Base-by-base conservation (phyloP, 2,329 filamentous ascomycete genomes). In the Elsinoe ampelina region DNA sequence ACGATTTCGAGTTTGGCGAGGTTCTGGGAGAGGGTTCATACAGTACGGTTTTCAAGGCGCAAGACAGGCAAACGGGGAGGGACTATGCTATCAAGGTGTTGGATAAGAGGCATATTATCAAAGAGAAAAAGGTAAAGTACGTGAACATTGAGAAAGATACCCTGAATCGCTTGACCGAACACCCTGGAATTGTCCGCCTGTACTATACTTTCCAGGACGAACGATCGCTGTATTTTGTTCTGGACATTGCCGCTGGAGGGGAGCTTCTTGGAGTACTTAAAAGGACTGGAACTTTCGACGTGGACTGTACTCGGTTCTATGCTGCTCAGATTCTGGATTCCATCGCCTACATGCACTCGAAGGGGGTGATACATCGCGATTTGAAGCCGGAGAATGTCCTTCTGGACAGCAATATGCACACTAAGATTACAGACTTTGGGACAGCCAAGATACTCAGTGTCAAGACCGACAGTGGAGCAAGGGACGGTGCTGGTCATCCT, bases 101-200 rank as follows among this genome's bases (percentile, higher is more conserved):
- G 47, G 93, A 98, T 73, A 98, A 98, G 74, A 83, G 90, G 66
- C 93, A 98, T 71, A 98, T 98, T 67, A 98, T 98, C 77, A 98
- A 97, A 73, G 93, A 98, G 74, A 97, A 95, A 73, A 98, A 98
- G 79, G 95, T 98, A 67, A 98, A 98, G 78, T 98, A 98, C 68
- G 93, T 98, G 72, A 98, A 97, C 72, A 98, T 98, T 65, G 93
- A 98, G 72, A 96, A 96, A 75, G 92, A 98, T 72, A 97, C 93
- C 0, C 77, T 98, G 57, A 98, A 98, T 68, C 85, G 93, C 61
- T 77, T 98, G 58, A 97, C 92, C 2, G 92, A 98, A 61, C 93
- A 98, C 67, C 93, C 93, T 5, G 93, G 93, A 17, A 92, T 98
- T 59, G 91, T 98, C 58, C 87, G 93, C 61, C 79, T 98, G 42